These are phyloP conservation scores for Lichtheimia ornata DNA, from an alignment of 371 early-diverging fungal species.

Conservation along the genomic window DNA sequence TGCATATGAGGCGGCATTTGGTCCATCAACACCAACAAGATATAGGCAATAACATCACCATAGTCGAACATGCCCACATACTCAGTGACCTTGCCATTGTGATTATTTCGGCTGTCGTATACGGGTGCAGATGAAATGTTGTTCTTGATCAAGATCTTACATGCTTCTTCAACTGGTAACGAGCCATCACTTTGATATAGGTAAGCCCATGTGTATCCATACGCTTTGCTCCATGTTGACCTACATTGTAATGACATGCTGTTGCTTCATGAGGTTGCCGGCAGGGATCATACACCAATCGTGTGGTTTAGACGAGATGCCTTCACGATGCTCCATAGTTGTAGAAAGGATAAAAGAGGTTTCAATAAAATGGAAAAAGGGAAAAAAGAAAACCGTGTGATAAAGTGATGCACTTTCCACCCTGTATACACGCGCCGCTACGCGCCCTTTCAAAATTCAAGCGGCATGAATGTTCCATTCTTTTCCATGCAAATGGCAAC, in stretches of 20 bases:
- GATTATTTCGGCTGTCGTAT: conserved; percentile 49
- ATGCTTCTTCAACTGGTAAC: conserved; percentile 52
- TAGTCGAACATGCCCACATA: conserved; percentile 90
- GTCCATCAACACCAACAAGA: conserved; percentile 36
- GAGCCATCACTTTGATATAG: conserved; percentile 34
- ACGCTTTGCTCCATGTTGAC: not conserved
- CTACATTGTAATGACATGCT: conserved; percentile 61
- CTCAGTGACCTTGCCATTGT: conserved; percentile 4
- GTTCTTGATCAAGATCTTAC: conserved; percentile 40
- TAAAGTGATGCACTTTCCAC: not conserved
- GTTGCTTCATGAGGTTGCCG: conserved; percentile 48
- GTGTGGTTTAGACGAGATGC: conserved; percentile 53
- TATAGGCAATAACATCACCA: conserved; percentile 66
- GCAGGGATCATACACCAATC: conserved; percentile 63
- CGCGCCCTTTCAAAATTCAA: too few relatives aligned
- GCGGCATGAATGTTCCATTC: too few relatives aligned
- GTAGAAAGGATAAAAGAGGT: not conserved
- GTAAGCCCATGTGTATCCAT: not conserved
- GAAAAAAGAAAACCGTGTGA: not conserved
- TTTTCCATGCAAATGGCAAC: too few relatives aligned
- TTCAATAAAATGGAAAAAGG: not conserved
- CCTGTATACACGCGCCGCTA: too few relatives aligned
- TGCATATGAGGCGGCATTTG: conserved; percentile 15
- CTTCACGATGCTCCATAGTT: conserved; percentile 52
- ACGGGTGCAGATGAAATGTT: conserved; percentile 77